A percentile compares a stretch with the other conserved stretches of the same genome.
Evolutionary conservation across 495 filamentous ascomycete genomes (phyloP).

Genomic region (Lichina pygmaea): DNA sequence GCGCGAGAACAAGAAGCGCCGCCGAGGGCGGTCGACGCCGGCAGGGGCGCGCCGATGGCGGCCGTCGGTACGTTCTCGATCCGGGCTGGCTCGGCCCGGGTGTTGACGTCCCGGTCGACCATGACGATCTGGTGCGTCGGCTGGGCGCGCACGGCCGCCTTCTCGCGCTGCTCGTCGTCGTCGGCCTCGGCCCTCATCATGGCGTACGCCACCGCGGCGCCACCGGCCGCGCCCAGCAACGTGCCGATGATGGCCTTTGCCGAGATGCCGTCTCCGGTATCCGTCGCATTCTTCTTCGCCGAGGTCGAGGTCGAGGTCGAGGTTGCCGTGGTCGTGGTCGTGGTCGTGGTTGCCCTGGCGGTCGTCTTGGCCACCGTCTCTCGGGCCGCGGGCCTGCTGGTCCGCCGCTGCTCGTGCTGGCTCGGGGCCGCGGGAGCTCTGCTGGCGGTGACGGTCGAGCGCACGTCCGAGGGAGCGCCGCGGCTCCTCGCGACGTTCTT

Average conservation of each 20-base stretch:
- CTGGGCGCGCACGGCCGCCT: neutral
- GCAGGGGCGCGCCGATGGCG: too few species aligned
- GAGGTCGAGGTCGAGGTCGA: conserved; percentile 10
- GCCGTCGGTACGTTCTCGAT: too few species aligned
- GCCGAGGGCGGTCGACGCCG: too few species aligned
- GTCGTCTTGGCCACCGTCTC: neutral
- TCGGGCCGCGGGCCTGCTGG: neutral
- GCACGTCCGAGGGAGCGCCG: conserved; percentile 4
- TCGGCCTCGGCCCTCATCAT: conserved; percentile 30
- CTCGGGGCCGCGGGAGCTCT: neutral
- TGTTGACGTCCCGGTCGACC: neutral
- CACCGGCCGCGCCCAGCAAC: conserved; percentile 49
- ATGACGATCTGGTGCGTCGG: neutral
- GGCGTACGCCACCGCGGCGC: conserved; percentile 47
- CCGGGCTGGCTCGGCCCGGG: too few species aligned
- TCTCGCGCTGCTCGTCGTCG: conserved; percentile 8
- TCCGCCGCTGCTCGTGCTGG: neutral
- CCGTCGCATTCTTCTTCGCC: conserved; percentile 13
- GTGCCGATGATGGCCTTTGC: conserved; percentile 42
- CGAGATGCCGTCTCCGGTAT: conserved; percentile 15
- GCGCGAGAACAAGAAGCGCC: too few species aligned
- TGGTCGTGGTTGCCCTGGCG: conserved; percentile 11
- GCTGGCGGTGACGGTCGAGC: neutral
- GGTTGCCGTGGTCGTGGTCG: conserved; percentile 9
- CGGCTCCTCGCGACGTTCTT: conserved; percentile 4